Evolutionary conservation across 345 rosid species (phyloP), one percentile per base, ranked within the genome.

Genomic region (Garcia nutans): DNA sequence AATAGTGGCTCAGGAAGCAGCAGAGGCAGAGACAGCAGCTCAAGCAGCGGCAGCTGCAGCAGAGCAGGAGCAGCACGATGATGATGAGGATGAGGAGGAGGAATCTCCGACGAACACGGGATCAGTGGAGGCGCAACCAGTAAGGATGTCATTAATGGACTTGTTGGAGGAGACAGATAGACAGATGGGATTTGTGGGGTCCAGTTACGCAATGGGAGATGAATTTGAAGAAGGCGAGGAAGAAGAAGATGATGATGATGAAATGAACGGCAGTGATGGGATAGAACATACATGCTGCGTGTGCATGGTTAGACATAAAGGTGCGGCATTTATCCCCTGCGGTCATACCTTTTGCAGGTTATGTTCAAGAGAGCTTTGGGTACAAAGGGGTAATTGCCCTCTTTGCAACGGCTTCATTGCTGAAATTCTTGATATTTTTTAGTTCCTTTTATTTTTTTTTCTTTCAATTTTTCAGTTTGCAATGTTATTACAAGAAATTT

Each of bases 331-430:
- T 73, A 89, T 91, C 41, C 97, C 97, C 26, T 96, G 99, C 11
- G 99, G 98, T 24, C 99, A 96, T 50, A 89, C 97, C 0, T 93
- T 91, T 77, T 96, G 99, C 79, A 85, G 97, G 82, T 69, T 92
- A 72, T 96, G 99, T 59, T 96, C 99, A 12, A 93, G 92, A 82
- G 99, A 96, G 90, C 96, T 93, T 15, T 81, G 86, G 89, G 98
- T 88, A 41, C 92, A 91, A 78, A 88, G 96, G 74, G 98, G 98
- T 8, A 89, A 86, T 72, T 96, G 99, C 75, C 99, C 99, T 3
- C 87, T 93, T 23, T 96, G 99, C 87, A 93, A 90, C 37, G 86
- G 84, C 15, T 89, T 83, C 80, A 93, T 96, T 44, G 75, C 88
- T 69, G 99, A 93, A 77, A 87, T 93, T 74, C 94, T 96, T 62